These are phyloP conservation scores for Boeremia lycopersici DNA, from an alignment of 2,329 filamentous ascomycete species.

Conservation along the genomic window DNA sequence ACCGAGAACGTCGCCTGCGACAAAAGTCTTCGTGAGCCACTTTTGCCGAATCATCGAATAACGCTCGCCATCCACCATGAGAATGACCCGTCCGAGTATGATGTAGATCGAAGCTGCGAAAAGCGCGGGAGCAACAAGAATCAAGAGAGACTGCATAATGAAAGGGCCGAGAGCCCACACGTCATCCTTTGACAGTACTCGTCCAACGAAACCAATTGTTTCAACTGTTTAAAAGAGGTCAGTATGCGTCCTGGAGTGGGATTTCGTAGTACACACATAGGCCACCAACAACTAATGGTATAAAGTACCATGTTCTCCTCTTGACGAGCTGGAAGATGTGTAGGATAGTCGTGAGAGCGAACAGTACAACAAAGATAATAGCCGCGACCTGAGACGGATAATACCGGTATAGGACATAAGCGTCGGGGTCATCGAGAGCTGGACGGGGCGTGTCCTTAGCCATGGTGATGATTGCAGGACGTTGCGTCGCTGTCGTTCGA, in stretches of 20 bases:
- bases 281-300: conserved; percentile 59
- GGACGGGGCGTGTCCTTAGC: conserved; percentile 7
- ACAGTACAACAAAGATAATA: conserved; percentile 55
- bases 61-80: conserved; percentile 46
- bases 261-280: conserved; percentile 47
- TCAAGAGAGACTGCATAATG: conserved; percentile 34
- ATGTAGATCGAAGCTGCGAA: conserved; percentile 59
- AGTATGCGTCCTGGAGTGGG: background rate
- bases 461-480: conserved; percentile 2
- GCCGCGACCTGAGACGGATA: conserved; percentile 55
- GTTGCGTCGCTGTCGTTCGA: background rate
- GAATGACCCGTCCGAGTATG: conserved; percentile 54
- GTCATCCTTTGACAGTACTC: conserved; percentile 6
- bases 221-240: conserved; percentile 47
- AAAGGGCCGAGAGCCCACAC: conserved; percentile 11
- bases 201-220: conserved; percentile 55
- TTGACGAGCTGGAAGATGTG: conserved; percentile 53
- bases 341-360: conserved; percentile 47
- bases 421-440: conserved; percentile 22
- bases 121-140: conserved; percentile 54
- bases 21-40: conserved; percentile 55
- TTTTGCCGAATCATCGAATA: conserved; percentile 46
- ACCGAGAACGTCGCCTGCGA: conserved; percentile 53
- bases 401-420: conserved; percentile 40
- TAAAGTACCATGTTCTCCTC: conserved; percentile 57